These are phyloP conservation scores for Solanum chmielewskii DNA, from an alignment of 257 asterid species.

Conservation along the genomic window DNA sequence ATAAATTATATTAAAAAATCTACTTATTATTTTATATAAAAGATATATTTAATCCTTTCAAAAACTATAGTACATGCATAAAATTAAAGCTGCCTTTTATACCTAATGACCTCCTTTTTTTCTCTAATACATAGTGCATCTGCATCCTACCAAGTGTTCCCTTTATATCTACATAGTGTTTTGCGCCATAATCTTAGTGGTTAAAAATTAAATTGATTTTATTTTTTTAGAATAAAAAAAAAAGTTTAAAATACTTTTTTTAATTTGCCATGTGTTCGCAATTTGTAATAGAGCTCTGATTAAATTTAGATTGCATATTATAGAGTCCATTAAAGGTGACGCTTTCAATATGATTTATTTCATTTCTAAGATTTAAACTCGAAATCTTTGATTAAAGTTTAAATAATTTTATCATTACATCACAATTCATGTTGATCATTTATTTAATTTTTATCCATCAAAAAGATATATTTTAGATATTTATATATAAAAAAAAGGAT, in stretches of 20 bases:
- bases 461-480: neutral
- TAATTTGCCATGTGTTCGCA: too few relatives aligned
- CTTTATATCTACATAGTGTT: neutral
- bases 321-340: neutral
- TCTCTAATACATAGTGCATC: neutral
- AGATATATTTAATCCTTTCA: too few relatives aligned
- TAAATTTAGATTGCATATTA: neutral
- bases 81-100: too few relatives aligned
- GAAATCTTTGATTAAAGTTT: too few relatives aligned
- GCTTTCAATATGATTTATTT: too few relatives aligned
- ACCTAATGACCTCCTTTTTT: neutral
- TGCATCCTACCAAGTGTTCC: neutral
- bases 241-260: too few relatives aligned
- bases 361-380: too few relatives aligned
- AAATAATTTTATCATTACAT: fast-evolving
- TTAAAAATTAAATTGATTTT: neutral
- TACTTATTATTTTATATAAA: too few relatives aligned
- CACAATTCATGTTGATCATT: neutral
- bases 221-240: too few relatives aligned
- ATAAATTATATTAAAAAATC: too few relatives aligned
- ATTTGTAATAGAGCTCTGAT: too few relatives aligned
- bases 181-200: neutral
- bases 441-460: neutral
- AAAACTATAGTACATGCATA: too few relatives aligned
- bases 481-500: neutral